phyloP scores from a whole-genome alignment of 2,329 filamentous ascomycete genomes.

The Paraphoma sp. region DNA sequence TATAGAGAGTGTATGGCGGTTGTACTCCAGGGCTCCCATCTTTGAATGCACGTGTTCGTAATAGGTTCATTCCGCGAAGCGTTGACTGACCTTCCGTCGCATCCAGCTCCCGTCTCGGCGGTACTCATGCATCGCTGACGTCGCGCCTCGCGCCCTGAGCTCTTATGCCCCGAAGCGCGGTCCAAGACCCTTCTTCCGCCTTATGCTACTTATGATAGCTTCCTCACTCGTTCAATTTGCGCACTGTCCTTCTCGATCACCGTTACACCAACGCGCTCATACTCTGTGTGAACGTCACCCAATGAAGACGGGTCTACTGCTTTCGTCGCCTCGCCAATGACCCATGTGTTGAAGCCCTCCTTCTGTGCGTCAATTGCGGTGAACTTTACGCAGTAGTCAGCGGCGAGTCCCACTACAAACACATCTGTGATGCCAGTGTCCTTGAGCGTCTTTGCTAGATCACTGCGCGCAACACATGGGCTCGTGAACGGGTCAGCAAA shows the following conservation, averaged over 20 bases:
- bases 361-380: constrained; percentile 80
- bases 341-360: constrained; percentile 77
- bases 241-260: constrained; percentile 65
- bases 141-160: background rate
- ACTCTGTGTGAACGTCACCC: constrained; percentile 61
- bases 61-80: background rate
- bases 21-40: too few species aligned
- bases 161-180: background rate
- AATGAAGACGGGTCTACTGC: constrained; percentile 70
- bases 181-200: background rate
- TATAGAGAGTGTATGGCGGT: too few species aligned
- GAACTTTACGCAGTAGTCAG: constrained; percentile 85
- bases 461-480: constrained; percentile 65
- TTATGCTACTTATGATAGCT: background rate
- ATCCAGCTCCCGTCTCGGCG: background rate
- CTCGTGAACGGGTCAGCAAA: constrained; percentile 81
- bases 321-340: constrained; percentile 80
- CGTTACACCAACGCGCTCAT: constrained; percentile 66
- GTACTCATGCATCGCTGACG: background rate
- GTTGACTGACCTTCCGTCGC: background rate
- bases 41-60: background rate
- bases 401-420: constrained; percentile 84
- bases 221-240: constrained; percentile 61
- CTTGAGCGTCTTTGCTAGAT: constrained; percentile 66
- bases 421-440: constrained; percentile 73